Conservation (phyloP, 2,329 filamentous ascomycete genomes). For the Nothophaeocryptopus gaeumannii region DNA sequence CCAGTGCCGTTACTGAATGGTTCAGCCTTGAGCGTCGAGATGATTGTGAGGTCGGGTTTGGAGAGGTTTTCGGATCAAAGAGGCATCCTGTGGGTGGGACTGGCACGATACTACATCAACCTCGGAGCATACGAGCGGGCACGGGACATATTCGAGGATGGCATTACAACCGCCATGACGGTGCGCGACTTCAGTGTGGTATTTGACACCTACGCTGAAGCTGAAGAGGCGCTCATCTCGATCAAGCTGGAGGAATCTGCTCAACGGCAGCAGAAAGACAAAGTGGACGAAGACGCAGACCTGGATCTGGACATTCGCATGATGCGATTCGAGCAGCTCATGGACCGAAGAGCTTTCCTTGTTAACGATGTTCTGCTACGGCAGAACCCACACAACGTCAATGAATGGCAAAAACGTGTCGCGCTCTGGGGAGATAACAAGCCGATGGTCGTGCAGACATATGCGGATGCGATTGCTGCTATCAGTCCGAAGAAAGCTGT, state of each 20-base stretch:
- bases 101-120: constrained; percentile 96
- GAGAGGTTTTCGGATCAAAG: constrained; percentile 87
- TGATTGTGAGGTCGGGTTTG: constrained; percentile 89
- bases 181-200: constrained; percentile 95
- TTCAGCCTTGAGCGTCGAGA: constrained; percentile 82
- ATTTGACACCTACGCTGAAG: constrained; percentile 94
- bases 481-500: constrained; percentile 93
- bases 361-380: constrained; percentile 92
- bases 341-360: constrained; percentile 93
- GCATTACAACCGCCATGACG: constrained; percentile 96
- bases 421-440: constrained; percentile 93
- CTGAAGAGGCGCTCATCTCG: constrained; percentile 92
- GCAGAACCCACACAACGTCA: constrained; percentile 93
- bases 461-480: constrained; percentile 87
- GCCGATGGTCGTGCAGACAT: constrained; percentile 85
- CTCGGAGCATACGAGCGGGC: constrained; percentile 89
- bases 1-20: constrained; percentile 79
- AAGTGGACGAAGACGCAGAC: constrained; percentile 77
- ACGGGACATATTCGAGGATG: constrained; percentile 91
- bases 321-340: constrained; percentile 96
- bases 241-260: constrained; percentile 87
- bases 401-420: constrained; percentile 97
- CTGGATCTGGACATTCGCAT: constrained; percentile 94
- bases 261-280: constrained; percentile 71
- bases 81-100: constrained; percentile 89